A percentile compares a stretch with the other conserved stretches of the same genome.
phyloP scores from a whole-genome alignment of 768 basidiomycete genomes.

The Aureoboletus auriporus region DNA sequence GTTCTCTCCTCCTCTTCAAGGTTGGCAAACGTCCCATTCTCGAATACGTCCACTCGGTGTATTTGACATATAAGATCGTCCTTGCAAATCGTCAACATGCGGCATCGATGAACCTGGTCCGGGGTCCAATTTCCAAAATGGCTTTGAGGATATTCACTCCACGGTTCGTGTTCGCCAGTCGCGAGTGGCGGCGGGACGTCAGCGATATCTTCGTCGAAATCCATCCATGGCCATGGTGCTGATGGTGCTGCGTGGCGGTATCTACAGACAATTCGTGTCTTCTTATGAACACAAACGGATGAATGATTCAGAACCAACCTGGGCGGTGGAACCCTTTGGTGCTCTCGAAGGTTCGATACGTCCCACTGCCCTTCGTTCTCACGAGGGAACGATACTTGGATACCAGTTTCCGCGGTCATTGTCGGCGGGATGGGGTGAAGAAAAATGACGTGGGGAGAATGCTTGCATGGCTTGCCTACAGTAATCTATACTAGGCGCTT shows the following conservation, averaged over 20 bases:
- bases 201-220: slow-evolving; percentile 26
- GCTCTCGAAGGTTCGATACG: slow-evolving; percentile 7
- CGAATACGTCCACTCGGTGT: slow-evolving; percentile 17
- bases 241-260: slow-evolving; percentile 37
- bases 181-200: slow-evolving; percentile 5
- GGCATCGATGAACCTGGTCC: slow-evolving; percentile 35
- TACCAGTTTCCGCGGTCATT: slow-evolving; percentile 10
- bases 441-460: background rate
- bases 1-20: background rate
- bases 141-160: slow-evolving; percentile 45
- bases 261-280: slow-evolving; percentile 21
- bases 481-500: background rate
- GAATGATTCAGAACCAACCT: slow-evolving; percentile 18
- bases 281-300: background rate
- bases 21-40: slow-evolving; percentile 12
- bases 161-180: slow-evolving; percentile 8
- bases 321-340: slow-evolving; percentile 21
- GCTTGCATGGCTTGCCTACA: too few relatives aligned
- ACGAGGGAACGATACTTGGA: slow-evolving; percentile 3
- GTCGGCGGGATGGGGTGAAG: background rate
- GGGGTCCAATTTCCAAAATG: slow-evolving; percentile 54
- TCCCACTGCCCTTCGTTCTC: slow-evolving; percentile 2
- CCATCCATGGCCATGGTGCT: slow-evolving; percentile 41
- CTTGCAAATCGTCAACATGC: slow-evolving; percentile 27
- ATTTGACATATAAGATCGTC: slow-evolving; percentile 11